Evolutionary conservation across 129 eudicot species (phyloP), one percentile per base, ranked within the genome.

Genomic region (Tagetes erecta): DNA sequence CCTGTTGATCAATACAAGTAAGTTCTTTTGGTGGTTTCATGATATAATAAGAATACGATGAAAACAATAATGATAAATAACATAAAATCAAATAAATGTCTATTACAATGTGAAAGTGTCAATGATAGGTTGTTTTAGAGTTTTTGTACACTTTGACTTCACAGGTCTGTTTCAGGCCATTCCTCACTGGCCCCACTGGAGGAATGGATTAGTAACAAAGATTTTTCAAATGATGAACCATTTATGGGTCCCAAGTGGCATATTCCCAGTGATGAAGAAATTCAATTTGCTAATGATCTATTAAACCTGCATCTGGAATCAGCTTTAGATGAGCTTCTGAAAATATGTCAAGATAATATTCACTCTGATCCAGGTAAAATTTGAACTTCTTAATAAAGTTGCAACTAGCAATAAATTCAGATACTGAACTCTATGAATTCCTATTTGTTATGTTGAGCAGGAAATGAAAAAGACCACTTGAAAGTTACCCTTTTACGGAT

Each of bases 1-100:
- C 99, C 99, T 31, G 84, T 91, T 75, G 94, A 88, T 78, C 99
- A 91, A 72, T 95, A 95, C 91, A 91, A 82, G 99, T 91, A 87
- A 68, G 81, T 64, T 49, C 71, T 84, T 76, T 8, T 56, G 69
- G 38, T 40, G 51, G 58, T 55, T 55, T 55, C 38, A 11, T 47
- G 42, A 7, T 20, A 44, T 9, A 14, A 62, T 51, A 59, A 36
- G 34, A 50, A 20, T 20, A 74, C 50, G 49, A 8, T 47, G 30
- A 62, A 10, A 55, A 45, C 27, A 34, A 60, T n/a, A 11, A 73
- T 44, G 45, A 73, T 46, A 20, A 8, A 59, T 33, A 33, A 59
- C 4, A 31, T 58, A 27, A 33, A 33, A 33, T 58, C 13, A 8
- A 58, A 33, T 58, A 38, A 31, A 62, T 36, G 36, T 62, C 67